phyloP scores from a whole-genome alignment of 179 eudicot species.

The Silene vulgaris region DNA sequence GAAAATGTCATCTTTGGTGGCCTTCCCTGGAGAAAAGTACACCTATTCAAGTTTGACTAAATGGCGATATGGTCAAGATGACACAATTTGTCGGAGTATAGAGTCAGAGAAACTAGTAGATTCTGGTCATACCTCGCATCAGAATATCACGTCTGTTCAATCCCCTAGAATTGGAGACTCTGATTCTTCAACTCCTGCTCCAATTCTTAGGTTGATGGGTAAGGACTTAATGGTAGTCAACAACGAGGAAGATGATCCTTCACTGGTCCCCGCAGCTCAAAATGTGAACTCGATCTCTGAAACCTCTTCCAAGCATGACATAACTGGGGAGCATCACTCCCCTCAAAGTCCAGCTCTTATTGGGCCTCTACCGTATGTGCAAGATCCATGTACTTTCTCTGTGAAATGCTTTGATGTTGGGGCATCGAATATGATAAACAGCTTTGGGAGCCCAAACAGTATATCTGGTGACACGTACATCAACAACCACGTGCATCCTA shows the following conservation, averaged over 20 bases:
- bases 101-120: slow-evolving; percentile 25
- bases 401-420: slow-evolving; percentile 22
- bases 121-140: slow-evolving; percentile 22
- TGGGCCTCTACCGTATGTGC: slow-evolving; percentile 18
- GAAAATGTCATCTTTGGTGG: slow-evolving; percentile 28
- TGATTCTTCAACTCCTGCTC: slow-evolving; percentile 45
- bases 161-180: slow-evolving; percentile 16
- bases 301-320: slow-evolving; percentile 9
- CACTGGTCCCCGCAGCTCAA: slow-evolving; percentile 18
- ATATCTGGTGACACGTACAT: slow-evolving; percentile 15
- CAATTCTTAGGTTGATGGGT: slow-evolving; percentile 82
- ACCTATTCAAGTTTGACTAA: slow-evolving; percentile 13
- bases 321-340: slow-evolving; percentile 21
- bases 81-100: slow-evolving; percentile 16
- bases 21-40: slow-evolving; percentile 27
- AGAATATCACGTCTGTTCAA: slow-evolving; percentile 20
- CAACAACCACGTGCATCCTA: slow-evolving; percentile 17
- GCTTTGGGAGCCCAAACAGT: slow-evolving; percentile 16
- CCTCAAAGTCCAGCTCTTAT: slow-evolving; percentile 18
- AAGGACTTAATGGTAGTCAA: slow-evolving; percentile 71
- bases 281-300: slow-evolving; percentile 22
- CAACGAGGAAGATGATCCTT: slow-evolving; percentile 35
- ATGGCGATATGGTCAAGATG: slow-evolving; percentile 20
- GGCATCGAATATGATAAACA: slow-evolving; percentile 22
- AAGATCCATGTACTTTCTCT: slow-evolving; percentile 21